Base-by-base conservation (phyloP, 2,329 filamentous ascomycete species). In the Sarocladiaceae sp. region DNA sequence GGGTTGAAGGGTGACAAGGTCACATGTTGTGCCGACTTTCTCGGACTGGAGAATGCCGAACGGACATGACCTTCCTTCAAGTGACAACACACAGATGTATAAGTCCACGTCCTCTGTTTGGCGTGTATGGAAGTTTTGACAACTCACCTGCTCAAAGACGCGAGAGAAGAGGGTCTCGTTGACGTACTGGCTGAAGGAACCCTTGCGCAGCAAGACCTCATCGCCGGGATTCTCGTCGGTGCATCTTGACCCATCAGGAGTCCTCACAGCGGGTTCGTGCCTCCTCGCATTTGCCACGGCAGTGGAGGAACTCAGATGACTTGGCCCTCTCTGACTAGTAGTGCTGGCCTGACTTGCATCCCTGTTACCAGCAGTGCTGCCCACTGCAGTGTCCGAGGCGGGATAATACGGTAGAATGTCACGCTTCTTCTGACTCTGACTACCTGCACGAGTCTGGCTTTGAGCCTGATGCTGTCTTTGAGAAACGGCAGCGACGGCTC, bases 101-200 rank as follows among this genome's bases (percentile, higher is more conserved):
- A n/a, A n/a, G n/a, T n/a, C n/a, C n/a, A n/a, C n/a, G n/a, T n/a
- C n/a, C 45, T 18, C 29, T 46, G 19, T 33, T 24, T 4, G 50
- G 46, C 27, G 48, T 43, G 19, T 47, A 32, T 27, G 12, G 13
- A 21, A 12, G 12, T 16, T 6, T n/a, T 7, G 4, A 26, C 29
- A n/a, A 33, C 32, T 42, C 33, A 59, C 62, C 52, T 62, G 56
- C 43, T 62, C 58, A 26, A 65, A 58, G 1, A 62, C 60, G 3
- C 56, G 52, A 2, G 62, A 64, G 1, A 65, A 51, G 10, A 65
- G 46, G 6, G 61, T 53, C 47, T 65, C 62, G 43, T 65, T 64
- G n/a, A 63, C 61, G 31, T 64, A 65, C 33, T 63, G 60, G 23
- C 57, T 63, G 2, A 54, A 51, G 5, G 53, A 55, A 1, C 62